Evolutionary conservation across 2,329 filamentous ascomycete species (phyloP).

Genomic region (Didymella pinodella): DNA sequence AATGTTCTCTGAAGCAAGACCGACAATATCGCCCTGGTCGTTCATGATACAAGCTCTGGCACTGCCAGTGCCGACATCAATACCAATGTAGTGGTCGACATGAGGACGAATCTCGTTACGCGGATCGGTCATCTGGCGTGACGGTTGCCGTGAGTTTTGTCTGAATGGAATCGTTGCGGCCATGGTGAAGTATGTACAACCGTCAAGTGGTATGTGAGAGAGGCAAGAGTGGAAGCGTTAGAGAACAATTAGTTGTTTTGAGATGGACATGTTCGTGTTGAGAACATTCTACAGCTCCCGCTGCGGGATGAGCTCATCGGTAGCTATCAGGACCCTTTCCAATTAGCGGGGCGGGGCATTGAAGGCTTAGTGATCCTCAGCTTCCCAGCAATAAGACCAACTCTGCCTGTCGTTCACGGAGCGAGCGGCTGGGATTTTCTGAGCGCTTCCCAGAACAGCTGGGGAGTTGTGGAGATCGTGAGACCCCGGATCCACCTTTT

Average conservation of each 20-base stretch:
- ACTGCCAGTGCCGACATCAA: conserved; percentile 96
- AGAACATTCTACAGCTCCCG: conserved; percentile 37
- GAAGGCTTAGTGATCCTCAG: conserved; percentile 32
- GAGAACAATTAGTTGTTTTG: conserved; percentile 9
- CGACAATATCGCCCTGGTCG: conserved; percentile 83
- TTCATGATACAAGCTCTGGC: conserved; percentile 97
- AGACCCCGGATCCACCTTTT: conserved; percentile 42
- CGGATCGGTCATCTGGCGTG: conserved; percentile 59
- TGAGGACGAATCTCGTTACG: conserved; percentile 66
- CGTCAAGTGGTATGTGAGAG: not conserved
- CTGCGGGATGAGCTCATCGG: conserved; percentile 51
- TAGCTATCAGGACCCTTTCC: conserved; percentile 36
- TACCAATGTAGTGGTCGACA: conserved; percentile 75
- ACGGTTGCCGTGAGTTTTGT: conserved; percentile 44
- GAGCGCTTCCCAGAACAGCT: conserved; percentile 29
- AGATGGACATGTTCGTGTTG: conserved; percentile 39
- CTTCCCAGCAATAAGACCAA: conserved; percentile 29
- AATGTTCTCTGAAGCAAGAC: conserved; percentile 62
- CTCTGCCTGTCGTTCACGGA: conserved; percentile 21
- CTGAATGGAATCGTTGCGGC: conserved; percentile 38
- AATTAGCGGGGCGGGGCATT: conserved; percentile 42
- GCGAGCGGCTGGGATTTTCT: conserved; percentile 30
- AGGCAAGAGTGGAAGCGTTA: conserved; percentile 1
- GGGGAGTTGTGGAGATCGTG: conserved; percentile 44
- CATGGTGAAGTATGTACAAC: conserved; percentile 27